phyloP scores from a whole-genome alignment of 306 rosid species.

The Heteromeles arbutifolia region DNA sequence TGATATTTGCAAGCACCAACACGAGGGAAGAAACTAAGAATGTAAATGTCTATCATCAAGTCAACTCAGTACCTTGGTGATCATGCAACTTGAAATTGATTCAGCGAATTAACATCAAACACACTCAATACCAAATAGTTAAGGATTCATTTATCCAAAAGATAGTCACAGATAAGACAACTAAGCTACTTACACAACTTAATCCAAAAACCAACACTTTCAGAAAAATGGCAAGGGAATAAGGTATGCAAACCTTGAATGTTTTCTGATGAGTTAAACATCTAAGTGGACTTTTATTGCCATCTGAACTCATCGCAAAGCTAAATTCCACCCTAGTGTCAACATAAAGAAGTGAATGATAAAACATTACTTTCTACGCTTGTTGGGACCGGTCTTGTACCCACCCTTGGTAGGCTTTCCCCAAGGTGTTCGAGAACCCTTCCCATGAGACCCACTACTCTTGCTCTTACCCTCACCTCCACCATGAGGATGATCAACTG shows the following conservation, averaged over 20 bases:
- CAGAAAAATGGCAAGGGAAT: neutral
- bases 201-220: neutral
- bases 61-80: neutral
- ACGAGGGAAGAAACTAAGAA: neutral
- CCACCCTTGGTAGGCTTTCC: constrained; percentile 81
- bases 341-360: neutral
- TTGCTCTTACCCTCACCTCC: constrained; percentile 86
- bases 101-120: neutral
- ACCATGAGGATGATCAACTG: constrained; percentile 83
- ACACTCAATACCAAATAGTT: neutral
- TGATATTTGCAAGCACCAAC: neutral
- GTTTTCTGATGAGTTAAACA: neutral
- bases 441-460: constrained; percentile 57
- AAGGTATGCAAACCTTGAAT: neutral
- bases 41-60: neutral
- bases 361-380: constrained; percentile 42
- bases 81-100: neutral
- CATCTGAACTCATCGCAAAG: neutral
- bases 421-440: constrained; percentile 65
- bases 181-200: neutral
- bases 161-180: neutral
- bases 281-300: neutral
- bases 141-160: neutral
- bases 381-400: constrained; percentile 68
- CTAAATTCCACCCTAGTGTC: neutral